Evolutionary conservation across 2,329 filamentous ascomycete species (phyloP).

Genomic region (Dendrostoma leiphaemia): DNA sequence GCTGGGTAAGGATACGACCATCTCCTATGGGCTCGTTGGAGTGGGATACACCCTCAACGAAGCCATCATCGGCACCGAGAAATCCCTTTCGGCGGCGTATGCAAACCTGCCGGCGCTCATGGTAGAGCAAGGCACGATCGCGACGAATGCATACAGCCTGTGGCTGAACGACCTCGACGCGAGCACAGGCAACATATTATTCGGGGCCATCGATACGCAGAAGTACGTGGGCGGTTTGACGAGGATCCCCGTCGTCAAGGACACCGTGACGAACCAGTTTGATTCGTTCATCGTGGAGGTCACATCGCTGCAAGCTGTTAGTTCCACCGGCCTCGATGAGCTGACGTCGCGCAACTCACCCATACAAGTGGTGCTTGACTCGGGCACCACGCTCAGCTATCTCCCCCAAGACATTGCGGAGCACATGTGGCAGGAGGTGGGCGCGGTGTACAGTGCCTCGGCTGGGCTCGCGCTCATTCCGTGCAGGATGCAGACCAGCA

Average conservation of each 20-base stretch:
- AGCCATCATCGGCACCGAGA: constrained; percentile 36
- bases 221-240: constrained; percentile 67
- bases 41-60: constrained; percentile 59
- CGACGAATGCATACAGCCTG: constrained; percentile 67
- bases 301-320: constrained; percentile 46
- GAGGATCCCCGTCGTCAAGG: constrained; percentile 56
- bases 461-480: constrained; percentile 45
- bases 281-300: constrained; percentile 48
- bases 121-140: constrained; percentile 60
- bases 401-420: constrained; percentile 60
- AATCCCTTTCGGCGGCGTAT: constrained; percentile 34
- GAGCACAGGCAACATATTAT: constrained; percentile 69
- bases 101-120: constrained; percentile 65
- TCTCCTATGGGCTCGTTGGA: constrained; percentile 57
- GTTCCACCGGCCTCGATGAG: constrained; percentile 47
- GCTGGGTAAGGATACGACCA: constrained; percentile 51
- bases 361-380: constrained; percentile 67
- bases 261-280: constrained; percentile 34
- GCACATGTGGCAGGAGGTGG: constrained; percentile 53
- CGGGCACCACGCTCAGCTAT: constrained; percentile 71
- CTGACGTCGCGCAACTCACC: constrained; percentile 43
- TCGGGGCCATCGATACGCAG: constrained; percentile 75
- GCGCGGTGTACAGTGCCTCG: constrained; percentile 42
- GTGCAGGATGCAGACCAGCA: constrained; percentile 44
- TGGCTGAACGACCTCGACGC: constrained; percentile 63